Evolutionary conservation across 1,139 yeast species (phyloP).

Genomic region (Lizanozyma gosingica): DNA sequence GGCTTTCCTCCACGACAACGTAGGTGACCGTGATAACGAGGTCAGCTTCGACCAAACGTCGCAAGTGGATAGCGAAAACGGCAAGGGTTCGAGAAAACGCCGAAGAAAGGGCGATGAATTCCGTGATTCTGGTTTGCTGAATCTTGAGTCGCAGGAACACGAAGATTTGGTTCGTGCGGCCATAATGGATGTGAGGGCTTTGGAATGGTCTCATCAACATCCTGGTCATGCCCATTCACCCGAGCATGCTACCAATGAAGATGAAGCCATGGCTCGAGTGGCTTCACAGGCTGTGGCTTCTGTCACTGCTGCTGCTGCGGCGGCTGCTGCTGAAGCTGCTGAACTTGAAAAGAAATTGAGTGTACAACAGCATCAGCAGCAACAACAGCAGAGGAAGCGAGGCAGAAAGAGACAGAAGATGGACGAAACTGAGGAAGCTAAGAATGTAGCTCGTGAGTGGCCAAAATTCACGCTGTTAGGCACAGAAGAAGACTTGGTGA

Average conservation of each 20-base stretch:
- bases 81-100: not conserved
- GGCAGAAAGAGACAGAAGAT: not conserved
- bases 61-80: not conserved
- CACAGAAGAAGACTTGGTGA: not conserved
- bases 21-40: not conserved
- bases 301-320: constrained; percentile 14
- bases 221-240: too few species aligned
- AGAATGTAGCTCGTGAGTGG: not conserved
- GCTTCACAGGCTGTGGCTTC: constrained; percentile 11
- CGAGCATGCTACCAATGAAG: not conserved
- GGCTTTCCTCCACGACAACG: not conserved
- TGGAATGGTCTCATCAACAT: constrained; percentile 17
- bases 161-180: constrained; percentile 62
- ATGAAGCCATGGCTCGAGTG: not conserved
- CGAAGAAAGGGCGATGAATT: not conserved
- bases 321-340: constrained; percentile 22
- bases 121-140: not conserved
- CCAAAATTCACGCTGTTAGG: not conserved
- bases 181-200: constrained; percentile 54
- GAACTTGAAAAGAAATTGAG: not conserved
- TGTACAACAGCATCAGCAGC: constrained; percentile 2
- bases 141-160: constrained; percentile 29
- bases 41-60: not conserved
- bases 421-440: not conserved
- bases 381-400: constrained; percentile 25